Conservation (phyloP, 2,329 filamentous ascomycete genomes). For the Elsinoe australis region DNA sequence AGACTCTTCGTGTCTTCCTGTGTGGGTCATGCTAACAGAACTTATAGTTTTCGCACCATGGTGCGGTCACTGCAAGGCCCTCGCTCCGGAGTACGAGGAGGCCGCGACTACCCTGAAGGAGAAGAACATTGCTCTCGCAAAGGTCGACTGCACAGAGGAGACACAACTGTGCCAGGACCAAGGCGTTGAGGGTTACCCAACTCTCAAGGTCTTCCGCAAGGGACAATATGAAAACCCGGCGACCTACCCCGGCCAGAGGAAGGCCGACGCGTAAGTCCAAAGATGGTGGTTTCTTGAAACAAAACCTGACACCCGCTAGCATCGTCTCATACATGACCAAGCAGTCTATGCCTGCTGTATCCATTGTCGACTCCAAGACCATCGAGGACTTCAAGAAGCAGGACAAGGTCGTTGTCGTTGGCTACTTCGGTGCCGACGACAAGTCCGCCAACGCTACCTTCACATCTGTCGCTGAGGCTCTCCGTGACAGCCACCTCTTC, state of each 20-base stretch:
- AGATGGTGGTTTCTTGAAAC: slow-evolving; percentile 20
- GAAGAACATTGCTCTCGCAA: slow-evolving; percentile 76
- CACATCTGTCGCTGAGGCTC: slow-evolving; percentile 61
- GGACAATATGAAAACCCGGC: slow-evolving; percentile 57
- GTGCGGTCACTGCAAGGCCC: slow-evolving; percentile 98
- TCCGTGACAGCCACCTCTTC: slow-evolving; percentile 89
- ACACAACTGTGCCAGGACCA: slow-evolving; percentile 80
- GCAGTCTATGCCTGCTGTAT: slow-evolving; percentile 90
- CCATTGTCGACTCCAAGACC: slow-evolving; percentile 68
- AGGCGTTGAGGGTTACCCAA: slow-evolving; percentile 95
- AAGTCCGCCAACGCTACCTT: slow-evolving; percentile 86
- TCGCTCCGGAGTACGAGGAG: slow-evolving; percentile 85
- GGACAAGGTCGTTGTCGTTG: slow-evolving; percentile 92
- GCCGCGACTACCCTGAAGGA: slow-evolving; percentile 77
- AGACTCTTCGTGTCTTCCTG: slow-evolving; percentile 20
- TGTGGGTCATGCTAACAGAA: background rate
- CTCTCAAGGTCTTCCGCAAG: slow-evolving; percentile 97
- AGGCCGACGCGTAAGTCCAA: slow-evolving; percentile 57
- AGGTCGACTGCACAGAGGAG: slow-evolving; percentile 94
- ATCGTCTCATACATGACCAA: slow-evolving; percentile 91
- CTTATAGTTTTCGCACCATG: slow-evolving; percentile 79
- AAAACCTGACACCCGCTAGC: slow-evolving; percentile 28
- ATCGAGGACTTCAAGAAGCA: slow-evolving; percentile 94
- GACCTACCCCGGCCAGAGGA: slow-evolving; percentile 82
- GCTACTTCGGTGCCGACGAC: slow-evolving; percentile 71